Evolutionary conservation across 805 yeast species (phyloP), one percentile per base, ranked within the genome.

Genomic region (Ascoidea rubescens): DNA sequence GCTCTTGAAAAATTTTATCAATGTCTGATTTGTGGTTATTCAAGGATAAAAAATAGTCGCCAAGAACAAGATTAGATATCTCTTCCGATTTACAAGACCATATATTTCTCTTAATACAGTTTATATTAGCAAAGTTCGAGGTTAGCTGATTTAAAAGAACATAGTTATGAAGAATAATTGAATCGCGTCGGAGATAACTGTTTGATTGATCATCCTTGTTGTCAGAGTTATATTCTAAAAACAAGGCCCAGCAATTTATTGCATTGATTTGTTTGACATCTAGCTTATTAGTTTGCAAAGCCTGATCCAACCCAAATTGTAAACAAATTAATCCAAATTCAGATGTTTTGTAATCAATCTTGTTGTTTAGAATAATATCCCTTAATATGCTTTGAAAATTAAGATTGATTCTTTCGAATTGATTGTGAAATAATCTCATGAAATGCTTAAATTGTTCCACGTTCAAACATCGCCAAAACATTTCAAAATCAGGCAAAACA

Each of bases 401-500:
- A 44, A 66, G 56, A 31, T 63, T 66, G 65, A 62, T 42, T 55
- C 56, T n/a, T 67, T 42, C 37, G 62, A 57, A 28, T 59, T 54
- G 30, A 55, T 54, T 17, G 54, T 56, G 48, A 56, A 57, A 47
- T 52, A 62, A 54, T 46, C 58, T 53, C 49, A 68, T 51, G 28
- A 65, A 67, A 5, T 55, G 51, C 50, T 63, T 66, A 55, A 64
- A 70, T 45, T 62, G 67, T 14, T 56, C 60, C 5, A 71, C 65
- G 51, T 61, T 59, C 47, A 62, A 61, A 47, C 72, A 69, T 46
- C 67, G 64, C 70, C 74, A 70, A 49, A 61, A 62, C 45, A 68
- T 66, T 54, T 80, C 81, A 50, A 77, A 73, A 54, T 77, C 75
- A 2, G 89, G 89, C 31, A 79, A 69, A 47, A 80, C 78, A 56